These are phyloP conservation scores for Kazachstania viticola DNA, from an alignment of 805 yeast genomes.

Conservation along the genomic window DNA sequence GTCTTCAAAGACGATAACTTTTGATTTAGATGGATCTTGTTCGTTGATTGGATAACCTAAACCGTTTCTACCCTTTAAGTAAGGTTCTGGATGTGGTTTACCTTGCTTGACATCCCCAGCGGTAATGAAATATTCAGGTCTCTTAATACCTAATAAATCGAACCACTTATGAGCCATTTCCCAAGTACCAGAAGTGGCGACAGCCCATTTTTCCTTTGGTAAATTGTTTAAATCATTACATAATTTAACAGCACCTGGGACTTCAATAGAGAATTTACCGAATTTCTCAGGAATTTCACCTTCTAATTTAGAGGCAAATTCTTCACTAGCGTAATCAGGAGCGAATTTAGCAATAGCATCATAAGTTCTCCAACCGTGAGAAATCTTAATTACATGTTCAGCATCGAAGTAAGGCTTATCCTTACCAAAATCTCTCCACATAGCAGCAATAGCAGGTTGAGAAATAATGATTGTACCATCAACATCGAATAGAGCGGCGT, in stretches of 20 bases:
- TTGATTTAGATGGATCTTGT: conserved; percentile 28
- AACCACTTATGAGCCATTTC: conserved; percentile 76
- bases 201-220: conserved; percentile 64
- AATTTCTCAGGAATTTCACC: conserved; percentile 58
- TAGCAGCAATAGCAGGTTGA: conserved; percentile 69
- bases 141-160: conserved; percentile 43
- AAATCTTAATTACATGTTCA: conserved; percentile 56
- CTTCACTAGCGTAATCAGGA: conserved; percentile 59
- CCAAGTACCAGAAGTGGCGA: conserved; percentile 75
- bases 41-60: conserved; percentile 28
- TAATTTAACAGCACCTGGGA: conserved; percentile 64
- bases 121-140: conserved; percentile 69
- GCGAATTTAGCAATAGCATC: conserved; percentile 67
- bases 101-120: conserved; percentile 72
- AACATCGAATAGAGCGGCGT: conserved; percentile 61
- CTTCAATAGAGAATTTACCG: conserved; percentile 63
- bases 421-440: conserved; percentile 68
- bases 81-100: conserved; percentile 82
- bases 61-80: conserved; percentile 41
- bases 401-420: conserved; percentile 59
- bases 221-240: conserved; percentile 40
- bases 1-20: conserved; percentile 68
- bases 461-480: conserved; percentile 84
- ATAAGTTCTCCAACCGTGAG: conserved; percentile 76
- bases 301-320: conserved; percentile 55